phyloP scores from a whole-genome alignment of 2,329 filamentous ascomycete genomes.

The Chrysoporthe cubensis region DNA sequence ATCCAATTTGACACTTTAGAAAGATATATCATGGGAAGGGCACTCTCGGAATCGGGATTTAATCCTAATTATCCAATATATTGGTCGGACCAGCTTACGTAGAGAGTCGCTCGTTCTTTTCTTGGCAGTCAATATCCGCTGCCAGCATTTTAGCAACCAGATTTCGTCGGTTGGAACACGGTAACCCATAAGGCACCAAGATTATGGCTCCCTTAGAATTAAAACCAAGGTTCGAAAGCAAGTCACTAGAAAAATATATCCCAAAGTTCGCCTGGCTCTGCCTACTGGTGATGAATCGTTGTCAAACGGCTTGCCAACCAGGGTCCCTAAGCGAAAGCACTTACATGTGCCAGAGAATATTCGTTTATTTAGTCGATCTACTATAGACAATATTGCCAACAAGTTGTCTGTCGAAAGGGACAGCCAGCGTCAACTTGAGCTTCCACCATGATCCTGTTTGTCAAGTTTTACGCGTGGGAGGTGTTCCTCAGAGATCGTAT shows the following conservation, averaged over 20 bases:
- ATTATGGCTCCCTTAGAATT: background rate
- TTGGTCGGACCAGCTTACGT: background rate
- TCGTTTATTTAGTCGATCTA: background rate
- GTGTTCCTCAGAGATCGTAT: slow-evolving; percentile 66
- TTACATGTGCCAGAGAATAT: background rate
- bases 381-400: background rate
- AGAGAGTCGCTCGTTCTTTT: background rate
- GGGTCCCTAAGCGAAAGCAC: background rate
- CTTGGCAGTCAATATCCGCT: background rate
- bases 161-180: background rate
- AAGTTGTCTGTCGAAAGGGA: background rate
- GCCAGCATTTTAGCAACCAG: background rate
- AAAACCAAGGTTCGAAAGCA: too few species aligned
- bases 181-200: background rate
- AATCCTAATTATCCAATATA: background rate
- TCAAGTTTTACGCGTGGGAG: slow-evolving; percentile 66
- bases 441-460: background rate
- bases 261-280: background rate
- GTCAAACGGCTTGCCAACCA: background rate
- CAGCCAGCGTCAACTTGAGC: background rate
- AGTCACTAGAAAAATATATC: background rate
- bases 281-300: background rate
- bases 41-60: too few species aligned
- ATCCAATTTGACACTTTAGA: too few species aligned
- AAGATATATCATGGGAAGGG: too few species aligned